Base-by-base conservation (phyloP, 441 rosid species). In the Eutrema salsugineum region DNA sequence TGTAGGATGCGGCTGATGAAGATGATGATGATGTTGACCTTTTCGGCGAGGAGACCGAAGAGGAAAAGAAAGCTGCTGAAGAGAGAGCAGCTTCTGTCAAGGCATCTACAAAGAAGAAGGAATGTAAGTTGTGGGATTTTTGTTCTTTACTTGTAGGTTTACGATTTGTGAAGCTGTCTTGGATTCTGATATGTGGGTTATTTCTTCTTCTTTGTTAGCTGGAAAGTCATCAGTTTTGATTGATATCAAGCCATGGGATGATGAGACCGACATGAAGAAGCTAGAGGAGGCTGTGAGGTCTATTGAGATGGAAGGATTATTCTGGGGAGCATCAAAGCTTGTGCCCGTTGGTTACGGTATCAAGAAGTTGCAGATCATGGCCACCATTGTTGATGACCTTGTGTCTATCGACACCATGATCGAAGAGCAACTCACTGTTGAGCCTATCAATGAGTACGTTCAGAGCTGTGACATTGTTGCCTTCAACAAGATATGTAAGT, bases 381-480 rank as follows among this genome's bases (percentile, higher is more conserved):
- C 91, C 22, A 87, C 97, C 42, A 90, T 94, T 66, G 90, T 91
- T 24, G 98, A 93, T 68, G 98, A 91, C 70, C 81, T 94, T 71
- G 97, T 94, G 2, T 94, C 98, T 6, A 85, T 90, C 1, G 98
- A 88, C 77, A 77, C 6, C 66, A 86, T 91, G 38, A 77, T 94
- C 6, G 97, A 94, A 79, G 98, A 91, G 38, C 7, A 28, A 27
- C 86, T 93, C 36, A 87, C 83, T 0, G 85, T 5, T 17, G 97
- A 93, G 60, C 97, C 98, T 0, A 44, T 80, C 27, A 93, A 89
- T 24, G 98, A 93, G 47, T 58, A 79, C 40, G 87, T 91, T 73
- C 94, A 89, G 88, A 91, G 98, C 67, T 93, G 97, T 62, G 98
- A 93, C 76, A 93, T 91, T 48, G 97, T 87, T 3, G 98, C 97